Conservation (phyloP, 176 grass and related monocot species). For the Puya raimondii region DNA sequence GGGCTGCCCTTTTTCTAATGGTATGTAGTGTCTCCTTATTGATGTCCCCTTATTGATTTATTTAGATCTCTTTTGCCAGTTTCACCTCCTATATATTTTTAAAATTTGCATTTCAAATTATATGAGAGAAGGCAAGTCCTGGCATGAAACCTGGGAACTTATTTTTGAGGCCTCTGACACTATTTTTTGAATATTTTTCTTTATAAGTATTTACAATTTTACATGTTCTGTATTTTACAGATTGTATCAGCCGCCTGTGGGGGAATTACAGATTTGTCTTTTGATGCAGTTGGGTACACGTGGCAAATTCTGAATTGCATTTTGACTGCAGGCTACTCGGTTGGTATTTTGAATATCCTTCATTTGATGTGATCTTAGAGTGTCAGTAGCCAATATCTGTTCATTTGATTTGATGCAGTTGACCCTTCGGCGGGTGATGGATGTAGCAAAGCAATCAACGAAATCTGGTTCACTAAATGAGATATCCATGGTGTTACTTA, state of each 20-base stretch:
- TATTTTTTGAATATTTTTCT: neutral
- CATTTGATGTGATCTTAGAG: slow-evolving; percentile 9
- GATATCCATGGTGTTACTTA: slow-evolving; percentile 90
- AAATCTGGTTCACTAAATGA: slow-evolving; percentile 80
- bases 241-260: slow-evolving; percentile 65
- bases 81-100: too few relatives aligned
- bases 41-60: too few relatives aligned
- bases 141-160: too few relatives aligned
- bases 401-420: slow-evolving; percentile 20
- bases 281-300: slow-evolving; percentile 55
- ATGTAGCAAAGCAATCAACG: slow-evolving; percentile 71
- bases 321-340: slow-evolving; percentile 76
- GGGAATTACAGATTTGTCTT: slow-evolving; percentile 69
- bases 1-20: slow-evolving; percentile 75
- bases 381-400: neutral
- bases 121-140: too few relatives aligned
- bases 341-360: slow-evolving; percentile 16
- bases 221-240: slow-evolving; percentile 28
- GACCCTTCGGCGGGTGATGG: slow-evolving; percentile 55
- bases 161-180: neutral
- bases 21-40: slow-evolving; percentile 21
- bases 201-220: neutral
- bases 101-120: too few relatives aligned
- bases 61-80: too few relatives aligned
- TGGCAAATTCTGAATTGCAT: slow-evolving; percentile 91